Evolutionary conservation across 2,329 filamentous ascomycete species (phyloP).

Genomic region (Fusarium cyanostomum): DNA sequence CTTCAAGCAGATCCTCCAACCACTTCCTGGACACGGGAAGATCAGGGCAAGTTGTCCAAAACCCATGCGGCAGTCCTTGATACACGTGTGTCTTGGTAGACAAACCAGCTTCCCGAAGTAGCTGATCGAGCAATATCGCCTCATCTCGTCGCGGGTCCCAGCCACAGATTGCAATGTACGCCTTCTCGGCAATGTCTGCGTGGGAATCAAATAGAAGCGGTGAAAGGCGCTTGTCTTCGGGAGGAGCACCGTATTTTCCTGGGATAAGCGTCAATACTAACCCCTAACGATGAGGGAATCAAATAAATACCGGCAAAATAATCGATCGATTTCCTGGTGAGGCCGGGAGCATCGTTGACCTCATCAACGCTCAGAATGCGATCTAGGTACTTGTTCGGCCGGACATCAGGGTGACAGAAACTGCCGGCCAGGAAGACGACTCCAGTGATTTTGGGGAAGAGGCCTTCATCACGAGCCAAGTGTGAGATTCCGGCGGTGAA

Average conservation of each 20-base stretch:
- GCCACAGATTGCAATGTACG: slow-evolving; percentile 59
- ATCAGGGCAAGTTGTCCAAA: slow-evolving; percentile 51
- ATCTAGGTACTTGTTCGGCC: slow-evolving; percentile 51
- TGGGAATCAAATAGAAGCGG: slow-evolving; percentile 49
- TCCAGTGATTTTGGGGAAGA: slow-evolving; percentile 55
- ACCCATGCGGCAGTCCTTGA: slow-evolving; percentile 54
- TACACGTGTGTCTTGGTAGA: slow-evolving; percentile 53
- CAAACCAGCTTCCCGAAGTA: slow-evolving; percentile 46
- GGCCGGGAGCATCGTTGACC: slow-evolving; percentile 46
- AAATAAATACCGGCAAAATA: slow-evolving; percentile 44
- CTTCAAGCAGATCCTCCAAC: slow-evolving; percentile 42
- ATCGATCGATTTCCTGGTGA: slow-evolving; percentile 50
- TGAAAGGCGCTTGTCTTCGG: slow-evolving; percentile 51
- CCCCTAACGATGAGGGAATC: rapidly evolving
- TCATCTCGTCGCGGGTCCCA: slow-evolving; percentile 60
- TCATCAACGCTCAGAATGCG: slow-evolving; percentile 50
- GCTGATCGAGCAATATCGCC: slow-evolving; percentile 56
- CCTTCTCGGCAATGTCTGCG: slow-evolving; percentile 44
- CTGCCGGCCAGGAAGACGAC: slow-evolving; percentile 57
- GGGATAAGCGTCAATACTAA: not conserved
- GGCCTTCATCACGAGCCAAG: slow-evolving; percentile 48
- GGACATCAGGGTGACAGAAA: slow-evolving; percentile 51
- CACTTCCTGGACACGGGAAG: slow-evolving; percentile 45
- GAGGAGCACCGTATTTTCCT: slow-evolving; percentile 43
- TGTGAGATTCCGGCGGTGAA: slow-evolving; percentile 58